Base-by-base conservation (phyloP, 768 basidiomycete species). In the Mycena rosella region DNA sequence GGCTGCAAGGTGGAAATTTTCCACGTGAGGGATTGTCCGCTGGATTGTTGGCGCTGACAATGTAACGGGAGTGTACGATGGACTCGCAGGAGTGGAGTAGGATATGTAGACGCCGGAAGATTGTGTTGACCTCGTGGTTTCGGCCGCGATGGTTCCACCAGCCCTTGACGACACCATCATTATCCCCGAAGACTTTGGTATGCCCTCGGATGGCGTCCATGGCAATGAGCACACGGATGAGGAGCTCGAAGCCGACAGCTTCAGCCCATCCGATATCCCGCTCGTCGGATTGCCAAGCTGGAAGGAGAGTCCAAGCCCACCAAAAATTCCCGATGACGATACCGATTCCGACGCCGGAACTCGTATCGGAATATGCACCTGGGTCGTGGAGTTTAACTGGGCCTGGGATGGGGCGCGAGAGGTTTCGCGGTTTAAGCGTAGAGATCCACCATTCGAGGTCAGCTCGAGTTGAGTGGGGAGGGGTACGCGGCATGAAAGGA, bases 211-310 rank as follows among this genome's bases (percentile, higher is more conserved):
- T 8, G 7, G 38, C 5, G 38, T 15, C 9, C 5, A 15, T 15
- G 5, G 22, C 11, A 58, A 73, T n/a, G 54, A 78, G 56, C 10
- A 74, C 45, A 0, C 17, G 45, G 24, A 80, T 63, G 47, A 85
- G 81, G n/a, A 86, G 69, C 22, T 84, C 76, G 58, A 87, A 81
- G 0, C 81, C 81, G 7, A 85, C 64, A 0, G 80, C 80, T 70
- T 87, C 84, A 0, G 84, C 84, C 85, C 85, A 87, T 0, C 74
- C 74, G 63, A 87, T 87, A 61, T 86, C 82, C 0, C 77, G 22
- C 0, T 69, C 40, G 20, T 75, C 69, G 0, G 53, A n/a, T 18
- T 75, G 52, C 82, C 81, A 84, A 0, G 74, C 76, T 0, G 74
- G 75, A 0, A 57, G 0, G 38, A 78, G 72, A 0, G 14, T 14